phyloP scores from a whole-genome alignment of 1,284 basidiomycete genomes.

The Ganoderma lucidum region DNA sequence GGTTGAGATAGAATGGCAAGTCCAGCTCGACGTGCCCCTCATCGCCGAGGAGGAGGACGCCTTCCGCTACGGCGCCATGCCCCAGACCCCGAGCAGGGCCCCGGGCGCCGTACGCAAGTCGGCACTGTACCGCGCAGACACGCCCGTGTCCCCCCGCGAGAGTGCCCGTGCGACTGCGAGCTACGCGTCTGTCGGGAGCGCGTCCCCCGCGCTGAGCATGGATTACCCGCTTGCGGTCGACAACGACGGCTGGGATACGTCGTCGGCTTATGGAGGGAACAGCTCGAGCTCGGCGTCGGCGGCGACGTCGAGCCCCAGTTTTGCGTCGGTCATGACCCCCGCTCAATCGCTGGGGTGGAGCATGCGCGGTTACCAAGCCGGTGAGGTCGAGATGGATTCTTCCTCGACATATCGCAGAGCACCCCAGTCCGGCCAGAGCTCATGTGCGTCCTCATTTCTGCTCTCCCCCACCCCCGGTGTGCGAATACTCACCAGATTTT shows the following conservation, averaged over 20 bases:
- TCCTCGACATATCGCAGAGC: slow-evolving; percentile 24
- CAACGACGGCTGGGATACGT: slow-evolving; percentile 29
- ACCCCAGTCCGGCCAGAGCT: slow-evolving; percentile 19
- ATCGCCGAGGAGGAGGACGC: slow-evolving; percentile 22
- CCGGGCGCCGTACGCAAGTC: not conserved
- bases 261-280: slow-evolving; percentile 25
- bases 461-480: not conserved
- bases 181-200: slow-evolving; percentile 8
- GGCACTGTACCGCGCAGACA: slow-evolving; percentile 12
- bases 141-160: slow-evolving; percentile 7
- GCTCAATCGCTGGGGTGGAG: slow-evolving; percentile 37
- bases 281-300: slow-evolving; percentile 15
- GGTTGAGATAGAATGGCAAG: slow-evolving; percentile 40
- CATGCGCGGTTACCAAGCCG: slow-evolving; percentile 20
- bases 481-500: not conserved
- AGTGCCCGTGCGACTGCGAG: not conserved
- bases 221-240: slow-evolving; percentile 24
- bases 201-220: slow-evolving; percentile 25
- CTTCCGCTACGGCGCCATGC: slow-evolving; percentile 12
- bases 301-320: slow-evolving; percentile 24
- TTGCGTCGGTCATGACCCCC: slow-evolving; percentile 38
- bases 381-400: slow-evolving; percentile 16
- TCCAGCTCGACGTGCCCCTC: slow-evolving; percentile 33
- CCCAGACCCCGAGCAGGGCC: not conserved
- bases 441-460: slow-evolving; percentile 20